Evolutionary conservation across 805 yeast genomes (phyloP), one percentile per base, ranked within the genome.

Genomic region (Pichia pseudocactophila): DNA sequence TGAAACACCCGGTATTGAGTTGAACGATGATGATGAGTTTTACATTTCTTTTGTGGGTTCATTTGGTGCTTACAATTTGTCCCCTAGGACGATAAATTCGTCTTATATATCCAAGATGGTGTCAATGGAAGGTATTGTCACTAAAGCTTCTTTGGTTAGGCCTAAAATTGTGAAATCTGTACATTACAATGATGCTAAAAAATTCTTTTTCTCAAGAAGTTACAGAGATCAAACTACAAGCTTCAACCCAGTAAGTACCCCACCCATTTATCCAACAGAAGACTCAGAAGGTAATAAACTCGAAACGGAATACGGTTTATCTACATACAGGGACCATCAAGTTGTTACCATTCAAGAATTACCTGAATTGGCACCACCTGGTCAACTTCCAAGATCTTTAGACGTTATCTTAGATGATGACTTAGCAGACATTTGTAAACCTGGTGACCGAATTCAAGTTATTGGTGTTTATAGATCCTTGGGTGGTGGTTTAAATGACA

Each of bases 341-440:
- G 82, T 87, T 32, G 74, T 92, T 30, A 77, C 96, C 0, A 82
- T 92, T 30, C 98, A 92, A 62, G 98, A 92, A 66, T 85, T 92
- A 86, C 97, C 98, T 1, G 97, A 92, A 65, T 72, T 81, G 49
- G 96, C 97, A 1, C 98, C 97, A 13, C 95, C 97, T 0, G 98
- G 98, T 43, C 97, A 90, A 65, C 70, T 92, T 49, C 98, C 98
- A 30, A 73, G 97, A 55, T 80, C 95, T 2, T 74, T 92, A 30
- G 98, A 92, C 57, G 82, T 90, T 19, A 76, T 90, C n/a, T 66
- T 92, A 54, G 96, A 90, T 61, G 97, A 89, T 56, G 98, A 92
- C 59, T 70, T 92, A 49, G 97, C 92, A 2, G 98, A 92, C 59
- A 68, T 65, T 43, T 82, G 85, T 37, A 92, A 92, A 60, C 97